Conservation (phyloP, 768 basidiomycete species). For the Hebeloma cylindrosporum region DNA sequence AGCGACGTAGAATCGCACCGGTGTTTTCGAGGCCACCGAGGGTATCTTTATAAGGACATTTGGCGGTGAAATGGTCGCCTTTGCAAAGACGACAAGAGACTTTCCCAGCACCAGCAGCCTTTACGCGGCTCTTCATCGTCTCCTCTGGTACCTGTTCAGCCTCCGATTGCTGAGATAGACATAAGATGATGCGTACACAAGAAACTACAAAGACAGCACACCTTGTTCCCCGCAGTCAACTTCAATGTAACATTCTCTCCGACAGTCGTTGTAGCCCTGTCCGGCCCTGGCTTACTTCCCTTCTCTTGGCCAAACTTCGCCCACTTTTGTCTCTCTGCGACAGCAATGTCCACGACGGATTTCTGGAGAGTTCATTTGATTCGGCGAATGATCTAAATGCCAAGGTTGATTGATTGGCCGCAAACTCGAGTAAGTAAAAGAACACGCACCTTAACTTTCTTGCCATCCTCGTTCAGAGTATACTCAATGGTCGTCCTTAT, state of each 20-base stretch:
- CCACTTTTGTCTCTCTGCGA: conserved; percentile 94
- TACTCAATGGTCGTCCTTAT: conserved; percentile 85
- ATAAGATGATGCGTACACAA: background rate
- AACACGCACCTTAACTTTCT: conserved; percentile 81
- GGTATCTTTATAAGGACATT: conserved; percentile 97
- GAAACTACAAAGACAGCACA: conserved; percentile 23
- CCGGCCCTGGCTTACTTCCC: conserved; percentile 84
- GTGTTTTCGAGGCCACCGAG: conserved; percentile 71
- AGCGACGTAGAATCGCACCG: conserved; percentile 38
- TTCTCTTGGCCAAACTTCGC: conserved; percentile 91
- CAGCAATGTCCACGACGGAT: conserved; percentile 88
- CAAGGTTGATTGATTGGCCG: too few species aligned
- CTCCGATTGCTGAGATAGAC: conserved; percentile 53
- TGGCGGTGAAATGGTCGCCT: conserved; percentile 96
- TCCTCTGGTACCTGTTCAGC: conserved; percentile 66
- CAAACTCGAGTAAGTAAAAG: too few species aligned
- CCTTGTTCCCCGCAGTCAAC: conserved; percentile 61
- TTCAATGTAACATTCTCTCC: conserved; percentile 57
- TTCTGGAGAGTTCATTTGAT: conserved; percentile 88
- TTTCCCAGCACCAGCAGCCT: conserved; percentile 79
- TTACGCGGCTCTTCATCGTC: conserved; percentile 61
- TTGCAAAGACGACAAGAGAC: conserved; percentile 93
- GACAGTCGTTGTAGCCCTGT: conserved; percentile 91
- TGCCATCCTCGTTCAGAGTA: conserved; percentile 85
- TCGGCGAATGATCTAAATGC: conserved; percentile 72